phyloP scores from a whole-genome alignment of 768 basidiomycete species.

The Leccinum variicolor region DNA sequence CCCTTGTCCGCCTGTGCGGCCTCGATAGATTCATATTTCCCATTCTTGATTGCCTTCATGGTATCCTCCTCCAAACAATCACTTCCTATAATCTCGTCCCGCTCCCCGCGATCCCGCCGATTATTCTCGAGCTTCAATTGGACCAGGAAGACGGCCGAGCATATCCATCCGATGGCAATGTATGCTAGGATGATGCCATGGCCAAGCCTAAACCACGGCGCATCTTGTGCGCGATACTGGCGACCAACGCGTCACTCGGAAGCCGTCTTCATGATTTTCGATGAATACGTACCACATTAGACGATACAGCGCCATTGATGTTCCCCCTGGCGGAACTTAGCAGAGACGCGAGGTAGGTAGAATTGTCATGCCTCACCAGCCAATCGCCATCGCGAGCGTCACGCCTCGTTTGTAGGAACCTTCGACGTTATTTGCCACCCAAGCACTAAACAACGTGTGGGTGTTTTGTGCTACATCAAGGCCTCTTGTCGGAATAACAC shows the following conservation, averaged over 20 bases:
- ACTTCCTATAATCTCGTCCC: constrained; percentile 60
- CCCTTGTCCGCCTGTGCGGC: constrained; percentile 59
- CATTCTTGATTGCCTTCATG: constrained; percentile 41
- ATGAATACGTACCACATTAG: constrained; percentile 53
- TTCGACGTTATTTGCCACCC: constrained; percentile 71
- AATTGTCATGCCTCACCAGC: constrained; percentile 33
- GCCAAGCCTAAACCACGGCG: constrained; percentile 67
- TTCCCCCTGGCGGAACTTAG: constrained; percentile 42
- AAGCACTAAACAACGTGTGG: constrained; percentile 43
- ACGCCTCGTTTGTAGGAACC: constrained; percentile 73
- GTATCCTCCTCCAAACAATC: constrained; percentile 39
- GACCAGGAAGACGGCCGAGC: constrained; percentile 45
- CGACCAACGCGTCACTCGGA: not conserved
- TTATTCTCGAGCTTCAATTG: constrained; percentile 57
- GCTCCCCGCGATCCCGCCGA: constrained; percentile 59
- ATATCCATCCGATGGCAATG: constrained; percentile 61
- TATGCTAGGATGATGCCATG: constrained; percentile 70
- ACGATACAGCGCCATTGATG: constrained; percentile 64
- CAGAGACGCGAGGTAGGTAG: constrained; percentile 11
- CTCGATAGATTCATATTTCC: constrained; percentile 50
- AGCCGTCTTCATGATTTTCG: not conserved
- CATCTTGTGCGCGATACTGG: constrained; percentile 62
- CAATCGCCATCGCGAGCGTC: constrained; percentile 67
- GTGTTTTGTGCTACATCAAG: constrained; percentile 7
- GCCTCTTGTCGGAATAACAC: constrained; percentile 12